Evolutionary conservation across 257 asterid genomes (phyloP).

Genomic region (Datura wrightii): DNA sequence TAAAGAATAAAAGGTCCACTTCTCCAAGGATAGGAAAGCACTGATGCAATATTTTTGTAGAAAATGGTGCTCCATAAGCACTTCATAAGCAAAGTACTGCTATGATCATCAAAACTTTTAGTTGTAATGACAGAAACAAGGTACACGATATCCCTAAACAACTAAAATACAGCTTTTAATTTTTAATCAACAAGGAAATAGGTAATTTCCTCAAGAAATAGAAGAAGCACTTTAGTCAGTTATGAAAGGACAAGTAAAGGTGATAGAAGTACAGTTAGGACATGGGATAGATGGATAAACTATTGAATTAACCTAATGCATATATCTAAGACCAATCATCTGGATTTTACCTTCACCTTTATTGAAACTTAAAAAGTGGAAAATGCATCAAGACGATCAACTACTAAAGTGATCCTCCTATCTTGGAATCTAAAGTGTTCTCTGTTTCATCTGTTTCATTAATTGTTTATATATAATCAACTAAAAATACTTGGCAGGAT

Average conservation of each 20-base stretch:
- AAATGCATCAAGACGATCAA: background rate
- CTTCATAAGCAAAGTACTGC: background rate
- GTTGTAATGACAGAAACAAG: background rate
- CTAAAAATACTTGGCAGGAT: background rate
- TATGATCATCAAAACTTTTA: background rate
- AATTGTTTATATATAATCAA: background rate
- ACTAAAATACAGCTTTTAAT: background rate
- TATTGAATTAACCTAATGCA: background rate
- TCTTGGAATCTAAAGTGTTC: constrained; percentile 15
- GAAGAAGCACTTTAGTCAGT: background rate
- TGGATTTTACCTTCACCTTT: background rate
- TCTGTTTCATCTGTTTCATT: background rate
- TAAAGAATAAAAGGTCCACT: background rate
- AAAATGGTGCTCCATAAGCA: constrained; percentile 15
- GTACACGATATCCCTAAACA: constrained; percentile 10
- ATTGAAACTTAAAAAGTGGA: background rate
- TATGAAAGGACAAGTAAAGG: background rate
- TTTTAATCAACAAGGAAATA: background rate
- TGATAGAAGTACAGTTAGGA: background rate
- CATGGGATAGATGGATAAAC: background rate
- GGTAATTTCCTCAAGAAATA: background rate
- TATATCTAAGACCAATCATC: background rate
- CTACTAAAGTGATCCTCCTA: constrained; percentile 3
- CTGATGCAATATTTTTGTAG: background rate
- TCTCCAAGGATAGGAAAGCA: background rate